A percentile compares a stretch with the other conserved stretches of the same genome.
Evolutionary conservation across 129 eudicot genomes (phyloP).

Genomic region (Kitagawia praeruptora): DNA sequence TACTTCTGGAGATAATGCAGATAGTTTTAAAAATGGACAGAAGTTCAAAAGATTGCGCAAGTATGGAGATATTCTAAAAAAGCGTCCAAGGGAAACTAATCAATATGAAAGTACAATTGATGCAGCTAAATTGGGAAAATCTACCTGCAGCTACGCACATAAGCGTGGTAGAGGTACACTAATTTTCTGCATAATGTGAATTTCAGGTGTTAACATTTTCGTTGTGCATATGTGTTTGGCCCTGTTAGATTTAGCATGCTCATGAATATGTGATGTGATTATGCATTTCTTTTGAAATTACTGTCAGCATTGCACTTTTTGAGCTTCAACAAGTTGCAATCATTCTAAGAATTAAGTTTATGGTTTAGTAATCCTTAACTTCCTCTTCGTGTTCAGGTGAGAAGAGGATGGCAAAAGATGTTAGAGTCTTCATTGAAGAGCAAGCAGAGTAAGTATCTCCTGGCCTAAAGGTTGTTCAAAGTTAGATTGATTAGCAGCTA

Average conservation of each 20-base stretch:
- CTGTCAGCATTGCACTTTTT: neutral
- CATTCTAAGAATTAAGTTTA: neutral
- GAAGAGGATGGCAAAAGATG: constrained; percentile 34
- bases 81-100: constrained; percentile 9
- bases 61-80: constrained; percentile 37
- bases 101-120: constrained; percentile 15
- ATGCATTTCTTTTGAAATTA: neutral
- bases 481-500: neutral
- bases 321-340: neutral
- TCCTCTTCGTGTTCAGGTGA: constrained; percentile 31
- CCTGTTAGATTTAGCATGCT: neutral
- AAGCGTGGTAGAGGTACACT: constrained; percentile 43
- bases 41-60: constrained; percentile 69
- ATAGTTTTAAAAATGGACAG: constrained; percentile 26
- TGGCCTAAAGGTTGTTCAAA: neutral
- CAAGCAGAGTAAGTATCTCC: constrained; percentile 84
- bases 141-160: constrained; percentile 13
- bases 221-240: neutral
- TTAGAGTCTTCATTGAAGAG: constrained; percentile 48
- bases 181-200: neutral
- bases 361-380: neutral
- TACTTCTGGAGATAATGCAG: constrained; percentile 46
- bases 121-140: constrained; percentile 16
- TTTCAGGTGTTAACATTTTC: neutral
- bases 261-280: neutral